A percentile compares a stretch with the other conserved stretches of the same genome.
phyloP scores from a whole-genome alignment of 1,284 basidiomycete species.

The Polyporus tsugae region DNA sequence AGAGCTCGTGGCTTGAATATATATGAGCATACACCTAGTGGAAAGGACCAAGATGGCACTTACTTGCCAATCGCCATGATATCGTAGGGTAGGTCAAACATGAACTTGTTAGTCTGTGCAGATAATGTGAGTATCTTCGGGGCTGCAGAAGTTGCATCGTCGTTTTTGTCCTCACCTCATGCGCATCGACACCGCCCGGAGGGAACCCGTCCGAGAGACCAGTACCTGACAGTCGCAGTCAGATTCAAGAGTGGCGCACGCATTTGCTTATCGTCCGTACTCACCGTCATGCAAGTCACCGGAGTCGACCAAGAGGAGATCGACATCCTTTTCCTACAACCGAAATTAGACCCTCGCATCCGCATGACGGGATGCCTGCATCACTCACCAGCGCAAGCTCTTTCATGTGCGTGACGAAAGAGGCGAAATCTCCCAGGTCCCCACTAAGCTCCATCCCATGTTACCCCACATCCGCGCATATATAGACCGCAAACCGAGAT shows the following conservation, averaged over 20 bases:
- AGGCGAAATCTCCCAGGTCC: slow-evolving; percentile 83
- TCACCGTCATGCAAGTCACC: slow-evolving; percentile 84
- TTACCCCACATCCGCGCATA: slow-evolving; percentile 2
- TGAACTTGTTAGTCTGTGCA: slow-evolving; percentile 70
- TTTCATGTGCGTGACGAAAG: slow-evolving; percentile 87
- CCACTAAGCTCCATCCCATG: slow-evolving; percentile 50
- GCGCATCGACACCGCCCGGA: slow-evolving; percentile 74
- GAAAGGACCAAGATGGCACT: slow-evolving; percentile 32
- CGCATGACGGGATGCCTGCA: neutral
- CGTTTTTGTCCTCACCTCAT: slow-evolving; percentile 56
- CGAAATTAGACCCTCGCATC: neutral
- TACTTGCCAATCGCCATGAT: slow-evolving; percentile 87
- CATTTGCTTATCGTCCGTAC: neutral
- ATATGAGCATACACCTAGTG: neutral
- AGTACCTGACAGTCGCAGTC: slow-evolving; percentile 55
- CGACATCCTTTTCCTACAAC: slow-evolving; percentile 66
- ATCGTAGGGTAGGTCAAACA: slow-evolving; percentile 83
- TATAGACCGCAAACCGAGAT: neutral
- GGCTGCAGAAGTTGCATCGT: neutral
- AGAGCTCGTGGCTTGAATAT: slow-evolving; percentile 79
- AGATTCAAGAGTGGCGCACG: slow-evolving; percentile 1
- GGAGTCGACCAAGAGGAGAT: slow-evolving; percentile 75
- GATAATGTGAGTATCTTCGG: slow-evolving; percentile 6
- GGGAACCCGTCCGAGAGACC: slow-evolving; percentile 79
- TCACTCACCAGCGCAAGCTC: slow-evolving; percentile 58